Evolutionary conservation across 768 basidiomycete genomes (phyloP).

Genomic region (Filobasidium wieringae): DNA sequence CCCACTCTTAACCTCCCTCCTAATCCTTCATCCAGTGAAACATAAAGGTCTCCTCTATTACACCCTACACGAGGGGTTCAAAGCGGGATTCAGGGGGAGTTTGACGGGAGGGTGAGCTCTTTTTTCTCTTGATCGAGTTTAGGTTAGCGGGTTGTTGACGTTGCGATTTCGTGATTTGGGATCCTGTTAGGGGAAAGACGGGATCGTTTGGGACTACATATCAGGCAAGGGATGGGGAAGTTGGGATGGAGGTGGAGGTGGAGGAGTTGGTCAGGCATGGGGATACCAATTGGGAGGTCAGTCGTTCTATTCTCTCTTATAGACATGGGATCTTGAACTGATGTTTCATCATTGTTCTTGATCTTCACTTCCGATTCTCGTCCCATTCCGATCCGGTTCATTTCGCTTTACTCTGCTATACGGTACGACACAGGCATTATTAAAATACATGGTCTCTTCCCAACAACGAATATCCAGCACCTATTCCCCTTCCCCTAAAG

Average conservation of each 20-base stretch:
- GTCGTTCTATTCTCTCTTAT: neutral
- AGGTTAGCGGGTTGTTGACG: no score
- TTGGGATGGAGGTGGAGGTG: constrained; percentile 13
- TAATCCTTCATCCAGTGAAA: constrained; percentile 17
- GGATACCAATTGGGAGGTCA: constrained; percentile 33
- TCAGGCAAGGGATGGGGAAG: constrained; percentile 11
- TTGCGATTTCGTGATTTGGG: neutral
- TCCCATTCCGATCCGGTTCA: neutral
- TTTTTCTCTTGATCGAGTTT: no score
- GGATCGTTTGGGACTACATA: constrained; percentile 33
- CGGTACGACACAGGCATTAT: constrained; percentile 56
- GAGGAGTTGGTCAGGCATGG: constrained; percentile 26
- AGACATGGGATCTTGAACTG: no score
- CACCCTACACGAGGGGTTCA: constrained; percentile 27
- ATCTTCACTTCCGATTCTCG: neutral
- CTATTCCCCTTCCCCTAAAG: no score
- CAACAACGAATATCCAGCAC: constrained; percentile 52
- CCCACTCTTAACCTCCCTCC: constrained; percentile 21
- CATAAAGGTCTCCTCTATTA: constrained; percentile 18
- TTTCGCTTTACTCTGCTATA: neutral
- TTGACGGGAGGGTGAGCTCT: constrained; percentile 30
- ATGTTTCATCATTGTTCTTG: no score
- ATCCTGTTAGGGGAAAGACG: neutral
- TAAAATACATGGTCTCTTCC: constrained; percentile 96
- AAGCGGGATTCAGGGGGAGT: constrained; percentile 30